Conservation (phyloP, 805 yeast species). For the Metschnikowia dekortorum region DNA sequence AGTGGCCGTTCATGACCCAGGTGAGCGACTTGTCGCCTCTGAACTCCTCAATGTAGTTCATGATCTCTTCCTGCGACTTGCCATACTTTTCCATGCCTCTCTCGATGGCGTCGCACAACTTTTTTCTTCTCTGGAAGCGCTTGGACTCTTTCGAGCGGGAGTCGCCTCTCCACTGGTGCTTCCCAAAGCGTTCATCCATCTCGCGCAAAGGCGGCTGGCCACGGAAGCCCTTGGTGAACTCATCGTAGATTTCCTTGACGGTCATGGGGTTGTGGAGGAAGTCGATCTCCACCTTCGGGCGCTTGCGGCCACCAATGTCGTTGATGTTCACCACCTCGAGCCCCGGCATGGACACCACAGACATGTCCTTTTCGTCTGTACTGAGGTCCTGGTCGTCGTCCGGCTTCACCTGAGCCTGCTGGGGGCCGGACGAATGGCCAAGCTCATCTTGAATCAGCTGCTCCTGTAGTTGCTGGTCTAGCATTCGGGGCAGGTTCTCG, state of each 20-base stretch:
- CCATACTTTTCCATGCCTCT: conserved; percentile 38
- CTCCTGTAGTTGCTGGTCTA: background rate
- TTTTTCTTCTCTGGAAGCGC: conserved; percentile 40
- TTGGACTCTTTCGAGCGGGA: conserved; percentile 42
- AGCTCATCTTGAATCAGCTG: conserved; percentile 1
- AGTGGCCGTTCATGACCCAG: conserved; percentile 46
- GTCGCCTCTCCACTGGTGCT: conserved; percentile 44
- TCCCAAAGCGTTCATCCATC: conserved; percentile 41
- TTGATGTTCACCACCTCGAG: conserved; percentile 16
- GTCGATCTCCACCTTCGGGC: conserved; percentile 35
- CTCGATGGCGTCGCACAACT: conserved; percentile 41
- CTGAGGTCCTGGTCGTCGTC: conserved; percentile 3
- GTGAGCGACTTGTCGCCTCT: conserved; percentile 41
- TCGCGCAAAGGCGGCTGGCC: conserved; percentile 42
- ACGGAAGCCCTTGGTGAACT: conserved; percentile 40
- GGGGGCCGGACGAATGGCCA: background rate
- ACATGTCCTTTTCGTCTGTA: conserved; percentile 3
- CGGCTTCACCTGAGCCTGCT: conserved; percentile 1
- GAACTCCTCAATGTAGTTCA: conserved; percentile 37
- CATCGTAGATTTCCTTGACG: conserved; percentile 41
- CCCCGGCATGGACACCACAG: conserved; percentile 14
- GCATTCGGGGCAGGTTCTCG: background rate
- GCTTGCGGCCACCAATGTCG: conserved; percentile 21
- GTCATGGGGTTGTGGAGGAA: conserved; percentile 44
- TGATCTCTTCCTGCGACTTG: conserved; percentile 38